Conservation (phyloP, 768 basidiomycete genomes). For the Boletus edulis region DNA sequence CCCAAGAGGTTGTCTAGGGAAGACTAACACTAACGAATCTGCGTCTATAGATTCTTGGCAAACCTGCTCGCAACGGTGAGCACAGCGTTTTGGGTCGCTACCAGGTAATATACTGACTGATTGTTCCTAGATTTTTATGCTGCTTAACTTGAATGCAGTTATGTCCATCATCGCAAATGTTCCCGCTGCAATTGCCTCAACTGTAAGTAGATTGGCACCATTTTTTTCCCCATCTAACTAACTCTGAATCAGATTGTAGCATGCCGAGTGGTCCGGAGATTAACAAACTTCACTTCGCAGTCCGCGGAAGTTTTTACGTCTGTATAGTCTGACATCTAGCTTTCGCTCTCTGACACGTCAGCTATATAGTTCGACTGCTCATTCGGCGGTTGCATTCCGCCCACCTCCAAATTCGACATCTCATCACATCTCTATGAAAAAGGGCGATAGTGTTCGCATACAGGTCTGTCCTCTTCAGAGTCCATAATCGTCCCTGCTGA, state of each 20-base stretch:
- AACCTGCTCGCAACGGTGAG: constrained; percentile 56
- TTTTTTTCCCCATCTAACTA: neutral
- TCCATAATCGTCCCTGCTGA: neutral
- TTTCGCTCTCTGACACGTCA: constrained; percentile 12
- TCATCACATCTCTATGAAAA: constrained; percentile 32
- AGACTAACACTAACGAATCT: constrained; percentile 12
- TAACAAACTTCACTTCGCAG: constrained; percentile 54
- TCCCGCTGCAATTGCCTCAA: constrained; percentile 67
- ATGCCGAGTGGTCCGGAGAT: constrained; percentile 58
- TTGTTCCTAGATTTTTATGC: constrained; percentile 49
- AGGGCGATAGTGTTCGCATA: constrained; percentile 55
- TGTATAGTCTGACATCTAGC: constrained; percentile 29
- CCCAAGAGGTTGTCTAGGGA: neutral
- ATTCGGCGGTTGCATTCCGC: constrained; percentile 62
- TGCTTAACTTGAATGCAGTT: constrained; percentile 65
- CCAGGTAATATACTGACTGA: neutral
- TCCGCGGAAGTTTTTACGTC: constrained; percentile 54
- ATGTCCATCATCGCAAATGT: constrained; percentile 76
- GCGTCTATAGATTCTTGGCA: constrained; percentile 54
- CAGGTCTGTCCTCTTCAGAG: constrained; percentile 39
- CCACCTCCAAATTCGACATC: constrained; percentile 33
- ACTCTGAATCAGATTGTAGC: constrained; percentile 57
- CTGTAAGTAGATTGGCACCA: constrained; percentile 40
- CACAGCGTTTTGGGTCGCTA: neutral
- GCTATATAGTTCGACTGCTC: constrained; percentile 36